Percentiles rank a stretch among this genome's conserved stretches.
Conservation (phyloP, 768 basidiomycete species). For the Tricholoma terreum region DNA sequence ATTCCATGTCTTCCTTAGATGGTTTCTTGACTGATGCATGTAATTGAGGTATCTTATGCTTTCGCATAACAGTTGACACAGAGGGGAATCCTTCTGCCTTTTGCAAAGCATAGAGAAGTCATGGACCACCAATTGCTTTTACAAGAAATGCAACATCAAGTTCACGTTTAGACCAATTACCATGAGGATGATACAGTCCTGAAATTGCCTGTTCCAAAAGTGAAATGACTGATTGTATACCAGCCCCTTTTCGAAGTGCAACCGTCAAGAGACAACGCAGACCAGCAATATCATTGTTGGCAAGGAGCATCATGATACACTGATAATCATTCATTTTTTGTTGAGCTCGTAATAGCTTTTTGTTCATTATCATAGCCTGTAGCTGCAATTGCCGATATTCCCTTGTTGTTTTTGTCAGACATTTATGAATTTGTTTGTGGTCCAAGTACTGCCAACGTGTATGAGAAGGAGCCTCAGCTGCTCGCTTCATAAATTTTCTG, state of each 20-base stretch:
- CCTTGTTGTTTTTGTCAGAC: background rate
- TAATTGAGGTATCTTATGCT: slow-evolving; percentile 16
- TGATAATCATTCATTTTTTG: background rate
- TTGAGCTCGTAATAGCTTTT: background rate
- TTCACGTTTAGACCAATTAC: slow-evolving; percentile 16
- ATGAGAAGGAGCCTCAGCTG: background rate
- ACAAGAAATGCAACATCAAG: slow-evolving; percentile 26
- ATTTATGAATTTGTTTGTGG: background rate
- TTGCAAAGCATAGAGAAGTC: slow-evolving; percentile 23
- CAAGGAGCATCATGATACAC: background rate
- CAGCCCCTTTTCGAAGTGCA: slow-evolving; percentile 4
- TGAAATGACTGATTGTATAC: background rate
- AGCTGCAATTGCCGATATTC: background rate
- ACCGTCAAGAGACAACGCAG: slow-evolving; percentile 6
- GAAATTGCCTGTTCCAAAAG: background rate
- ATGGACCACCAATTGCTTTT: slow-evolving; percentile 23
- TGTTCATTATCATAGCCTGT: background rate
- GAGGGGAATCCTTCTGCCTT: slow-evolving; percentile 22
- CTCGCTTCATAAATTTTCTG: background rate
- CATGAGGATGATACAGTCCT: slow-evolving; percentile 10
- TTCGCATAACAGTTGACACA: slow-evolving; percentile 9
- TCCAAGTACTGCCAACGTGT: background rate
- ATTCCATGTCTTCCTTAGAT: background rate
- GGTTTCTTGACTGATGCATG: background rate
- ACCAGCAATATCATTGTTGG: slow-evolving; percentile 11